Percentiles rank a stretch among this genome's conserved stretches.
Evolutionary conservation across 768 basidiomycete genomes (phyloP).

Genomic region (Exsudoporus frostii): DNA sequence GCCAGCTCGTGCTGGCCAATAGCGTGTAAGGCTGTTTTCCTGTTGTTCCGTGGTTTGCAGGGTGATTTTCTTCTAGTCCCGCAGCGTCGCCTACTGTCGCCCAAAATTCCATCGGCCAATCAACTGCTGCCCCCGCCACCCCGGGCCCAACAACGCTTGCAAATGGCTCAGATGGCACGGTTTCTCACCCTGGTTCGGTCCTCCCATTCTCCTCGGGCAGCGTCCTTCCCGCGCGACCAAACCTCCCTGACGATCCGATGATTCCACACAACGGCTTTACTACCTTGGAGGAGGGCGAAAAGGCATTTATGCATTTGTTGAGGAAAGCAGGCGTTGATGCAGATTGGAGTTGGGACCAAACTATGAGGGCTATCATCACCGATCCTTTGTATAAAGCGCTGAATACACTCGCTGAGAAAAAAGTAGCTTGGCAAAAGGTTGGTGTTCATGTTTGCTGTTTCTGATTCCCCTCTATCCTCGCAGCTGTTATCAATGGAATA

Average conservation of each 20-base stretch:
- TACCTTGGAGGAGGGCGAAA: constrained; percentile 87
- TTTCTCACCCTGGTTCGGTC: constrained; percentile 51
- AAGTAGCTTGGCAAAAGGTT: constrained; percentile 91
- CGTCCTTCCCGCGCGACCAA: constrained; percentile 69
- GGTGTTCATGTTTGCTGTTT: constrained; percentile 17
- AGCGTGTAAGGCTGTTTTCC: constrained; percentile 18
- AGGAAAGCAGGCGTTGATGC: constrained; percentile 88
- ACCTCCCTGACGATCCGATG: constrained; percentile 80
- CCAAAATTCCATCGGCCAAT: constrained; percentile 39
- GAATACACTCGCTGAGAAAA: constrained; percentile 92
- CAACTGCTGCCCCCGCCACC: constrained; percentile 43
- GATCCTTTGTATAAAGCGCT: constrained; percentile 96
- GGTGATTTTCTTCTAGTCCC: constrained; percentile 19
- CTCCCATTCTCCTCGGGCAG: constrained; percentile 60
- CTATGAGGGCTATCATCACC: constrained; percentile 97
- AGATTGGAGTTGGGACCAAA: constrained; percentile 97
- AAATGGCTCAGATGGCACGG: constrained; percentile 44
- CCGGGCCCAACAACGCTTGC: constrained; percentile 38
- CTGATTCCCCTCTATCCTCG: neutral
- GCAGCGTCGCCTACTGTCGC: constrained; percentile 43
- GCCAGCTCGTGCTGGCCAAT: constrained; percentile 35
- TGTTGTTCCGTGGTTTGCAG: neutral
- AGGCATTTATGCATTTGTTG: constrained; percentile 88
- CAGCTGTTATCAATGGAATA: neutral
- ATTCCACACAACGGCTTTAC: constrained; percentile 89